Evolutionary conservation across 768 basidiomycete species (phyloP).

Genomic region (Pisolithus microcarpus): DNA sequence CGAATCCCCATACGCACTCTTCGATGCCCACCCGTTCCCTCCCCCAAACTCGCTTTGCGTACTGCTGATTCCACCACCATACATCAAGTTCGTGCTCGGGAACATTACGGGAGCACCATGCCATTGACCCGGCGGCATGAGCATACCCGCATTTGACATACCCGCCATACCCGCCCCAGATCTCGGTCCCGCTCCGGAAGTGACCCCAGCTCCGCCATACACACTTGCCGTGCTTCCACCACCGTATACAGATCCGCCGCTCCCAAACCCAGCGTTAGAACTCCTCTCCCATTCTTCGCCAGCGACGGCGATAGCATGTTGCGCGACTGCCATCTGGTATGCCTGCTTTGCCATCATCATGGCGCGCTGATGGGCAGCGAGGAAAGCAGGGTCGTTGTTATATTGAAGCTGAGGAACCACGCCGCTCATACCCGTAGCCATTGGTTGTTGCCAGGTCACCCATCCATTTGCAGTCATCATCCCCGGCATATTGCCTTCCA

Average conservation of each 20-base stretch:
- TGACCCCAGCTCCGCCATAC: constrained; percentile 33
- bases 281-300: constrained; percentile 87
- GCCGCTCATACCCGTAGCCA: constrained; percentile 16
- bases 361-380: constrained; percentile 81
- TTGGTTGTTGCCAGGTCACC: constrained; percentile 23
- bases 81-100: constrained; percentile 51
- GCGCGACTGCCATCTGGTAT: constrained; percentile 85
- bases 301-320: constrained; percentile 84
- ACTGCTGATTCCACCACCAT: constrained; percentile 39
- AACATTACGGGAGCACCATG: constrained; percentile 42
- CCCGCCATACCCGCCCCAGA: constrained; percentile 26
- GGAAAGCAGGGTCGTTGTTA: constrained; percentile 46
- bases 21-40: constrained; percentile 43
- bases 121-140: constrained; percentile 34
- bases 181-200: constrained; percentile 20
- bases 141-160: constrained; percentile 33
- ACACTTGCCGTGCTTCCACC: constrained; percentile 38
- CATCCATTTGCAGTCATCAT: constrained; percentile 31
- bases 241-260: constrained; percentile 30
- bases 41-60: constrained; percentile 64
- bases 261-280: constrained; percentile 45
- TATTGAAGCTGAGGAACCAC: constrained; percentile 35
- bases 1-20: constrained; percentile 66
- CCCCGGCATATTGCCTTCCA: constrained; percentile 22
- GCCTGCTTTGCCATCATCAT: constrained; percentile 84